Evolutionary conservation across 441 rosid species (phyloP).

Genomic region (Erysimum cheiri): DNA sequence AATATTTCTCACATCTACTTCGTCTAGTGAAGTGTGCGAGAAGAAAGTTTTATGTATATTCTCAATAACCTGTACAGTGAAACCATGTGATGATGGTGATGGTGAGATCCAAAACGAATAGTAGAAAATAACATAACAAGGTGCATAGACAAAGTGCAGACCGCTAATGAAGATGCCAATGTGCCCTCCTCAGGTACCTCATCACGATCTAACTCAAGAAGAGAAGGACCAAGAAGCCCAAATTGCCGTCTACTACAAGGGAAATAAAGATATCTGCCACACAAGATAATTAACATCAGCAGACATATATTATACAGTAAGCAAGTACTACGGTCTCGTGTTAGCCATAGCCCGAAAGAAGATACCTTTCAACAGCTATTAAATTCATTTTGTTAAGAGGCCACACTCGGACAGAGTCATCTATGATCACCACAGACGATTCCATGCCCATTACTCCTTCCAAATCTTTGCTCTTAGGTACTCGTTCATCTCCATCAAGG

Average conservation of each 20-base stretch:
- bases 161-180: conserved; percentile 90
- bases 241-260: conserved; percentile 98
- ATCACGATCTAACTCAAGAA: conserved; percentile 96
- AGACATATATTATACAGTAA: conserved; percentile 9
- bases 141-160: conserved; percentile 51
- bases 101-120: conserved; percentile 21
- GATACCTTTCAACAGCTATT: conserved; percentile 91
- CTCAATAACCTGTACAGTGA: conserved; percentile 81
- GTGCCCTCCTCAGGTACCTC: conserved; percentile 99
- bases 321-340: conserved; percentile 2
- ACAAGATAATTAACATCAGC: conserved; percentile 25
- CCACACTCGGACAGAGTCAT: conserved; percentile 98
- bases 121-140: conserved; percentile 19
- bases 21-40: conserved; percentile 69
- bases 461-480: conserved; percentile 95
- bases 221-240: conserved; percentile 96
- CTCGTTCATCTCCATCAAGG: conserved; percentile 85
- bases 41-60: conserved; percentile 79
- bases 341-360: conserved; percentile 9
- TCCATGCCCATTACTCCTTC: conserved; percentile 99
- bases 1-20: conserved; percentile 88
- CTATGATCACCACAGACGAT: conserved; percentile 91
- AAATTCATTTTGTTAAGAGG: conserved; percentile 90
- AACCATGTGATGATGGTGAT: conserved; percentile 30
- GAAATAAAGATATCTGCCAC: conserved; percentile 89